phyloP scores from a whole-genome alignment of 345 rosid species.

The Brassica cretica region DNA sequence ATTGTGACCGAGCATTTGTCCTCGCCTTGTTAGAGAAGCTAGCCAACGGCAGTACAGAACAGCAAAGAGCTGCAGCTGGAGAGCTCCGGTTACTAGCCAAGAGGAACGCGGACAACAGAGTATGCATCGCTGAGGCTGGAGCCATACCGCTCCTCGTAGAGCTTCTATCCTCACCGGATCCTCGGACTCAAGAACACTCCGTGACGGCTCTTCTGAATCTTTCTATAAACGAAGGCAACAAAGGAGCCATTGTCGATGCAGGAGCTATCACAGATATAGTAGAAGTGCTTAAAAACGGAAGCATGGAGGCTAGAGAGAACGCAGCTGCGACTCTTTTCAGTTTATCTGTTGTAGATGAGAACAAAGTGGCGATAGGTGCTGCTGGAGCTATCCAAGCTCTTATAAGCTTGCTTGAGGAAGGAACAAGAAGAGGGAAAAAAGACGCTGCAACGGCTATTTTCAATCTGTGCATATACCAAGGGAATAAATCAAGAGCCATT shows the following conservation, averaged over 20 bases:
- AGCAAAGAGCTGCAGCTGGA: conserved; percentile 94
- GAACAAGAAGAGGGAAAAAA: conserved; percentile 91
- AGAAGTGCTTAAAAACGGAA: conserved; percentile 77
- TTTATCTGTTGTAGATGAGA: conserved; percentile 92
- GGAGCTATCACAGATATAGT: conserved; percentile 97
- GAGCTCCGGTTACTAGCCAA: conserved; percentile 93
- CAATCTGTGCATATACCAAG: conserved; percentile 91
- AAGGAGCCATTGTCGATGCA: conserved; percentile 85
- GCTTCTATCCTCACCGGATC: conserved; percentile 73
- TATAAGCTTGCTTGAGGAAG: conserved; percentile 76
- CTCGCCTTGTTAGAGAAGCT: conserved; percentile 60
- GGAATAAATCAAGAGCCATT: conserved; percentile 93
- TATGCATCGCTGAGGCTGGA: conserved; percentile 92
- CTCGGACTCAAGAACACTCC: conserved; percentile 92
- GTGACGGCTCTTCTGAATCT: conserved; percentile 98
- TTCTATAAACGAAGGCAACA: conserved; percentile 89
- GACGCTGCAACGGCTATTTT: conserved; percentile 98
- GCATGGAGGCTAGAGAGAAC: conserved; percentile 99
- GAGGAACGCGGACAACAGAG: conserved; percentile 92
- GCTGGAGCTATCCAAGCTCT: conserved; percentile 97
- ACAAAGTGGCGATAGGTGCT: conserved; percentile 92
- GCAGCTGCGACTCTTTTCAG: conserved; percentile 98
- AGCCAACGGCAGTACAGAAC: conserved; percentile 62
- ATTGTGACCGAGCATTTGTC: conserved; percentile 82
- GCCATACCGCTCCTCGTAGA: conserved; percentile 92